Percentiles rank a stretch among this genome's conserved stretches.
These are phyloP conservation scores for Orbilia ellipsospora DNA, from an alignment of 2,329 filamentous ascomycete species.

Conservation along the genomic window DNA sequence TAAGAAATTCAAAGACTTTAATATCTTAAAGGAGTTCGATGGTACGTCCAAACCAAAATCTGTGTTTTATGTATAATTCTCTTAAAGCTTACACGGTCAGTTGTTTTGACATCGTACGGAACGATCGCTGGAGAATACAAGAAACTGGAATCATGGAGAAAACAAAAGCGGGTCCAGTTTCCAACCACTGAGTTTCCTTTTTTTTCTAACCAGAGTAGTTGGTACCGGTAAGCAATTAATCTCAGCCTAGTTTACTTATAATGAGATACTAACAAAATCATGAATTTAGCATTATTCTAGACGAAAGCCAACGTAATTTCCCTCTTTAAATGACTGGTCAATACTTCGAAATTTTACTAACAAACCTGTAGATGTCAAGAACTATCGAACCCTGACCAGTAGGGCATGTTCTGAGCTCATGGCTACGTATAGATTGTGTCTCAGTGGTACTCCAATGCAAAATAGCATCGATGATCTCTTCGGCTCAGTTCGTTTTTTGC, in stretches of 20 bases:
- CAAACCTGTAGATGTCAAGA: slow-evolving; percentile 73
- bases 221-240: slow-evolving; percentile 38
- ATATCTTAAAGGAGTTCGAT: slow-evolving; percentile 73
- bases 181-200: slow-evolving; percentile 42
- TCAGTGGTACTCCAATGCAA: slow-evolving; percentile 90
- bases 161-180: slow-evolving; percentile 60
- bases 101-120: slow-evolving; percentile 83
- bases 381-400: slow-evolving; percentile 72
- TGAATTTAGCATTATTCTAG: slow-evolving; percentile 78
- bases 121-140: slow-evolving; percentile 76
- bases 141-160: slow-evolving; percentile 68
- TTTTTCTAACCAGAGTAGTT: slow-evolving; percentile 34
- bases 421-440: slow-evolving; percentile 75
- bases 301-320: slow-evolving; percentile 74
- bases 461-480: slow-evolving; percentile 82
- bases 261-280: slow-evolving; percentile 70
- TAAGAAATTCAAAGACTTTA: slow-evolving; percentile 69
- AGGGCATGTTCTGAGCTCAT: slow-evolving; percentile 71
- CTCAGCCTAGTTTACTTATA: slow-evolving; percentile 61
- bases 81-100: slow-evolving; percentile 57
- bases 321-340: background rate
- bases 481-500: slow-evolving; percentile 79
- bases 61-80: too few relatives aligned
- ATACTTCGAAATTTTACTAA: slow-evolving; percentile 9
- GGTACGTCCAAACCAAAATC: slow-evolving; percentile 37